Evolutionary conservation across 352 stramenopile genomes (phyloP), one percentile per base, ranked within the genome.

Genomic region (Ophiocytium majus): DNA sequence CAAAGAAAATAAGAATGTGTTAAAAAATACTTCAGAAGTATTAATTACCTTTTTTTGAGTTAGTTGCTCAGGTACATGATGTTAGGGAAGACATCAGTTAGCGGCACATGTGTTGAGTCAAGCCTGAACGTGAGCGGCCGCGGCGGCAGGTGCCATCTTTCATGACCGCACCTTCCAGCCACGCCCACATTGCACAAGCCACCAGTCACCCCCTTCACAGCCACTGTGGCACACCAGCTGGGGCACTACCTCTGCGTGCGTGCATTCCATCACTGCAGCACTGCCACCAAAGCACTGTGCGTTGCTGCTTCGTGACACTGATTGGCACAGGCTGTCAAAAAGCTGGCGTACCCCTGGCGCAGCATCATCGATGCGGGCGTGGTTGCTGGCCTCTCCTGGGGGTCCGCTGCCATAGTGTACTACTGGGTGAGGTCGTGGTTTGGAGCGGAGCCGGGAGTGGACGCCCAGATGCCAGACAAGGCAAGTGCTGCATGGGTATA

Each of bases 341-440:
- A 85, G 79, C 86, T 96, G n/a, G 87, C 92, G 10, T 94, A 93
- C 78, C 91, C 92, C 5, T 95, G 91, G 87, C 90, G 92, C 80
- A 93, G 92, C 81, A 94, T 96, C 86, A 87, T 95, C 0, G 93
- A 95, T 92, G 92, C 89, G n/a, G 93, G 93, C 75, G 93, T 95
- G 0, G 92, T 96, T 0, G 90, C 91, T 49, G 93, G 93, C 37
- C 89, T 96, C 36, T 91, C 91, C 1, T 93, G 90, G 83, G 93
- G 93, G 28, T 88, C 88, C 23, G 79, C 93, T 23, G 92, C 89
- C 33, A 95, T 96, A 43, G 76, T 76, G 32, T 34, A 74, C n/a
- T 82, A 86, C 75, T 88, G 81, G 80, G 85, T 79, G 43, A 83
- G 50, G 80, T 76, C 85, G 33, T 23, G 83, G 63, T 63, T 88